A percentile compares a stretch with the other conserved stretches of the same genome.
Conservation (phyloP, 768 basidiomycete species). For the Rhizopogon salebrosus region DNA sequence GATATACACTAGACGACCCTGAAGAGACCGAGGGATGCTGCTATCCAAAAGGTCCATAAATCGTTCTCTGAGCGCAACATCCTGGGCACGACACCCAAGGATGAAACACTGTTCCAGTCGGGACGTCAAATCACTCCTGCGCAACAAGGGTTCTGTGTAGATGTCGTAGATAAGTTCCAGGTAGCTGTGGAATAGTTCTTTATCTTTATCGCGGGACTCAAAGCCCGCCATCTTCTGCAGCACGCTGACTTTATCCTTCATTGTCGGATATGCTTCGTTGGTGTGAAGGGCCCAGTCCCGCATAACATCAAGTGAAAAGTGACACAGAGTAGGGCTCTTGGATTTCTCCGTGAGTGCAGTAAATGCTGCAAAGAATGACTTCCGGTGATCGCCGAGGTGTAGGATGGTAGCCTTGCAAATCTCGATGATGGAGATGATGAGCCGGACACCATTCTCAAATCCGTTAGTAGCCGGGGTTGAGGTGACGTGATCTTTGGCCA, state of each 20-base stretch:
- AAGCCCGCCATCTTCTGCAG: constrained; percentile 84
- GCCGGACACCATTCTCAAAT: constrained; percentile 57
- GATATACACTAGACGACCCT: constrained; percentile 81
- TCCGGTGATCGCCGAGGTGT: constrained; percentile 81
- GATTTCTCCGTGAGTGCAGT: constrained; percentile 87
- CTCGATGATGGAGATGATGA: constrained; percentile 76
- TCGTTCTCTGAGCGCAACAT: constrained; percentile 68
- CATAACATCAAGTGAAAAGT: constrained; percentile 80
- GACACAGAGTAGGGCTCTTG: constrained; percentile 70
- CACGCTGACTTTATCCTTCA: constrained; percentile 92
- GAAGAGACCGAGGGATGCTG: constrained; percentile 80
- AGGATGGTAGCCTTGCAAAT: constrained; percentile 79
- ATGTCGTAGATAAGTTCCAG: constrained; percentile 90
- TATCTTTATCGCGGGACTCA: constrained; percentile 73
- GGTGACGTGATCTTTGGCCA: constrained; percentile 84
- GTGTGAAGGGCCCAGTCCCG: constrained; percentile 86
- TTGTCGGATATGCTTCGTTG: constrained; percentile 81
- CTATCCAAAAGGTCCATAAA: constrained; percentile 90
- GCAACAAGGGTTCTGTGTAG: constrained; percentile 80
- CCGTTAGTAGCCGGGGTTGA: constrained; percentile 41
- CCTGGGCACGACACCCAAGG: constrained; percentile 82
- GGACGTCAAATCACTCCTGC: constrained; percentile 90
- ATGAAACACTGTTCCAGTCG: constrained; percentile 92
- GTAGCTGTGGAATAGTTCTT: constrained; percentile 77
- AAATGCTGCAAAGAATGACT: constrained; percentile 72